Evolutionary conservation across 208 protist genomes (phyloP).

Genomic region (Naegleria gruberi): DNA sequence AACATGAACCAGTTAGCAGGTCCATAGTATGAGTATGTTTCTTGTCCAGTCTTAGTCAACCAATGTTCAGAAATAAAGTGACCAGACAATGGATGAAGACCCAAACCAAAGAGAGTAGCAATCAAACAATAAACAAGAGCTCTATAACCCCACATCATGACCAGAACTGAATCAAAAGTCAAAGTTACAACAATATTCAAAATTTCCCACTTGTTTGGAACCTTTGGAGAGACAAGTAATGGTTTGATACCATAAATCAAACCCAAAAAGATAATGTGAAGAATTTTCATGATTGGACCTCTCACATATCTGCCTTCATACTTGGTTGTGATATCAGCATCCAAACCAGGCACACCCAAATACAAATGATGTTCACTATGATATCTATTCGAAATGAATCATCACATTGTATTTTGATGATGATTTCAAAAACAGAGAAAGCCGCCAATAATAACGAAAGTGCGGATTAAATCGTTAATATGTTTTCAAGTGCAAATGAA

Average conservation of each 20-base stretch:
- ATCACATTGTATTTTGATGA: too few relatives aligned
- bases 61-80: slow-evolving; percentile 76
- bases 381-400: too few relatives aligned
- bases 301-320: slow-evolving; percentile 50
- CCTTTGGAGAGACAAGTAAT: slow-evolving; percentile 47
- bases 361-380: slow-evolving; percentile 83
- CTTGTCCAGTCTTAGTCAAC: slow-evolving; percentile 53
- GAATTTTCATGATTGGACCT: slow-evolving; percentile 43
- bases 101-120: slow-evolving; percentile 61
- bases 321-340: slow-evolving; percentile 68
- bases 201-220: slow-evolving; percentile 24
- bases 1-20: slow-evolving; percentile 72
- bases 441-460: too few relatives aligned
- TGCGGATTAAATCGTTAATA: too few relatives aligned
- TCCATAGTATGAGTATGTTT: slow-evolving; percentile 94
- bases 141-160: slow-evolving; percentile 51
- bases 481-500: too few relatives aligned
- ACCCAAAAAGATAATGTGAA: slow-evolving; percentile 72
- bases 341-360: slow-evolving; percentile 68
- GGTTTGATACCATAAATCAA: slow-evolving; percentile 76
- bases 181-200: slow-evolving; percentile 42
- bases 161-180: slow-evolving; percentile 42
- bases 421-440: too few relatives aligned
- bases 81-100: slow-evolving; percentile 72
- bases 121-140: slow-evolving; percentile 63